Conservation (phyloP, 345 rosid species). For the Pistacia vera region DNA sequence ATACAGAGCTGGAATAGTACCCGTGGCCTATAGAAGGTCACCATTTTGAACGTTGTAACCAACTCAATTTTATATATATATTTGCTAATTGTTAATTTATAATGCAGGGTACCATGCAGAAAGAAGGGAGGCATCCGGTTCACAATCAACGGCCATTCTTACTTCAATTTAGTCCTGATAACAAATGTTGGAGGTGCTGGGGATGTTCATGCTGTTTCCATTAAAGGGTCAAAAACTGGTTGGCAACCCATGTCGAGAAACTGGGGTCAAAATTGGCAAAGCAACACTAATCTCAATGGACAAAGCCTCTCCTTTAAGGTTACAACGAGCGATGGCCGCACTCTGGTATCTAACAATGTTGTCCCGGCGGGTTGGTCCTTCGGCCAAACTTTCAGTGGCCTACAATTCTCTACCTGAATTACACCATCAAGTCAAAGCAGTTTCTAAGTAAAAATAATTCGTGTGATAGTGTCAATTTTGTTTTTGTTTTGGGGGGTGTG, state of each 20-base stretch:
- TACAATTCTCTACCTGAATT: slow-evolving; percentile 34
- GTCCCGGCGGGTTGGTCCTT: slow-evolving; percentile 55
- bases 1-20: slow-evolving; percentile 62
- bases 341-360: slow-evolving; percentile 38
- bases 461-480: background rate
- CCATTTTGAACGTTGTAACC: background rate
- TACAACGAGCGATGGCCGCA: slow-evolving; percentile 47
- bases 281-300: slow-evolving; percentile 45
- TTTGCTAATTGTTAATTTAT: too few relatives aligned
- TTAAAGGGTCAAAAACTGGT: slow-evolving; percentile 52
- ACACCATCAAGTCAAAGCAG: too few relatives aligned
- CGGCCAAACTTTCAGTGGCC: slow-evolving; percentile 55
- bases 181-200: slow-evolving; percentile 70
- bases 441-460: background rate
- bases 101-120: slow-evolving; percentile 58
- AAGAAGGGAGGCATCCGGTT: slow-evolving; percentile 56
- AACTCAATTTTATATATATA: too few relatives aligned
- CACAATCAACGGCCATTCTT: slow-evolving; percentile 58
- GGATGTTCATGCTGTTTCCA: slow-evolving; percentile 41
- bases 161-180: slow-evolving; percentile 59
- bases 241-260: slow-evolving; percentile 65
- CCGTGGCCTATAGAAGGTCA: slow-evolving; percentile 63
- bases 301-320: slow-evolving; percentile 59
- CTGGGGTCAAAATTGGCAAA: slow-evolving; percentile 75
- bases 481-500: background rate